Conservation (phyloP, 306 rosid genomes). For the Hylodesmum podocarpum region DNA sequence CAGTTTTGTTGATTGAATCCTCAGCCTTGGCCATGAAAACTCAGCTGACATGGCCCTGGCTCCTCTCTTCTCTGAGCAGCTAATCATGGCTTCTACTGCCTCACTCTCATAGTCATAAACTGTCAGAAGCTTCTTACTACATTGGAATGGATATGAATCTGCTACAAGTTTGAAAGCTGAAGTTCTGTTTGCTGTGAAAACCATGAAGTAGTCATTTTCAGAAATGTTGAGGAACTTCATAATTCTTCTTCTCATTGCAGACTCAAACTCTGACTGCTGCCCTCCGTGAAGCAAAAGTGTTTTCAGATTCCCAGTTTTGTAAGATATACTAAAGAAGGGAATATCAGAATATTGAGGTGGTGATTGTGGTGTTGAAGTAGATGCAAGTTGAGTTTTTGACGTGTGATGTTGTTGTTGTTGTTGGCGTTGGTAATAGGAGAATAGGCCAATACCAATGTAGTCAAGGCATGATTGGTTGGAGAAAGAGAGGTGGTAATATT, state of each 20-base stretch:
- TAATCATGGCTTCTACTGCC: conserved; percentile 80
- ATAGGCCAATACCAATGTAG: conserved; percentile 91
- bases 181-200: conserved; percentile 92
- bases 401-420: conserved; percentile 50
- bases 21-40: conserved; percentile 88
- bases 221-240: conserved; percentile 74
- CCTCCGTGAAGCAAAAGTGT: conserved; percentile 74
- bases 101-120: conserved; percentile 91
- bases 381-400: conserved; percentile 40
- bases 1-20: conserved; percentile 70
- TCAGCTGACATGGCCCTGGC: conserved; percentile 76
- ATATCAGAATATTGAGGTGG: conserved; percentile 44
- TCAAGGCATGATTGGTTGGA: conserved; percentile 80
- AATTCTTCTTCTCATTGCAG: conserved; percentile 72
- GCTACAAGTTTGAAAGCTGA: conserved; percentile 88
- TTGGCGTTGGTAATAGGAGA: conserved; percentile 72
- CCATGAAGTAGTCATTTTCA: conserved; percentile 77
- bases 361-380: conserved; percentile 41
- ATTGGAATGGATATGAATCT: conserved; percentile 77
- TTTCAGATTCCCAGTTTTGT: conserved; percentile 75
- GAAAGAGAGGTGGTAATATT: conserved; percentile 67
- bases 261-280: conserved; percentile 64
- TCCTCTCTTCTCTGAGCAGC: conserved; percentile 76
- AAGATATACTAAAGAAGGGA: conserved; percentile 77
- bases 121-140: conserved; percentile 68